A percentile compares a stretch with the other conserved stretches of the same genome.
Evolutionary conservation across 2,329 filamentous ascomycete genomes (phyloP).

Genomic region (Pseudonectria buxi): DNA sequence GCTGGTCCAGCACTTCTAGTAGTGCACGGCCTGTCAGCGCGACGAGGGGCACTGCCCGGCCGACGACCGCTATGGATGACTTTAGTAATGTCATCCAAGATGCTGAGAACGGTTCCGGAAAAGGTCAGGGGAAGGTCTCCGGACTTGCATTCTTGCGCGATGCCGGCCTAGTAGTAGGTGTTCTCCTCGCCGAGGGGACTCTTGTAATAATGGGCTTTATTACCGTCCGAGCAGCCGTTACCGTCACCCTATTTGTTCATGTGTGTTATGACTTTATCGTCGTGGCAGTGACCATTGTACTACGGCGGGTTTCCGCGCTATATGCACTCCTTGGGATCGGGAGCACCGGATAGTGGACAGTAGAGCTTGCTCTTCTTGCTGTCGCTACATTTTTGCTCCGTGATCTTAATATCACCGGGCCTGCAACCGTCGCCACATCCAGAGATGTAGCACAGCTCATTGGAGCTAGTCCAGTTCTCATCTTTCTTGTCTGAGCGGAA

Average conservation of each 20-base stretch:
- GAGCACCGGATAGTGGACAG: constrained; percentile 25
- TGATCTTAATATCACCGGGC: constrained; percentile 1
- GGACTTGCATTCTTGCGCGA: too few relatives aligned
- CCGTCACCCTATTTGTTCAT: constrained; percentile 23
- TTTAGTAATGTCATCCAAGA: too few relatives aligned
- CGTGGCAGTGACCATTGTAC: constrained; percentile 29
- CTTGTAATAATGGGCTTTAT: constrained; percentile 26
- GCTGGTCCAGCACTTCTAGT: constrained; percentile 5
- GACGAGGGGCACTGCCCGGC: too few relatives aligned
- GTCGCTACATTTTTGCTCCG: too few relatives aligned
- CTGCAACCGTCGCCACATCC: constrained; percentile 3
- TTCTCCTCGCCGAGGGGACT: too few relatives aligned
- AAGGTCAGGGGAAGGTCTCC: too few relatives aligned
- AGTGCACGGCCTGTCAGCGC: too few relatives aligned
- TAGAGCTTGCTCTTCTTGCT: constrained; percentile 22
- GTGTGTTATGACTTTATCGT: constrained; percentile 25
- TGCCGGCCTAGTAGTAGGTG: too few relatives aligned
- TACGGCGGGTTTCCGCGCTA: constrained; percentile 26
- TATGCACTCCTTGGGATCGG: constrained; percentile 22
- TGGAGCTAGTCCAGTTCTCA: too few relatives aligned
- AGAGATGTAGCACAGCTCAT: too few relatives aligned
- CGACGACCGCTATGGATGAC: too few relatives aligned
- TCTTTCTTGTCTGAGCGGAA: constrained; percentile 3
- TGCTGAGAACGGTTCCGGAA: too few relatives aligned
- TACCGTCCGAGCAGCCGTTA: constrained; percentile 22